Percentiles rank a stretch among this genome's conserved stretches.
phyloP scores from a whole-genome alignment of 169 alveolate species.

The Perkinsus marinus region DNA sequence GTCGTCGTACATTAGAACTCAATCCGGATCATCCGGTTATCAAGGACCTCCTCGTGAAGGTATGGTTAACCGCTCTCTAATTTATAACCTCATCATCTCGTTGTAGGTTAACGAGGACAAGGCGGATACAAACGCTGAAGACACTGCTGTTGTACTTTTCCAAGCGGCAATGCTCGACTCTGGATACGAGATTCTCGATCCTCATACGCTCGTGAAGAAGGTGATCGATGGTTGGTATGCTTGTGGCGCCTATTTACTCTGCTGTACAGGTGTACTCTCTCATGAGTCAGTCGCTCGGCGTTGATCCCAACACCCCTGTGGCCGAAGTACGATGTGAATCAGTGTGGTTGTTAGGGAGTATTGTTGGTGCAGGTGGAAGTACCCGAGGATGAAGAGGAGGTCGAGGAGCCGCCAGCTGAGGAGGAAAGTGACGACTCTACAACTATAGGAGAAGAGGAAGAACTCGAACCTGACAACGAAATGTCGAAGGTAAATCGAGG shows the following conservation, averaged over 20 bases:
- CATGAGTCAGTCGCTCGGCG: conserved; percentile 13
- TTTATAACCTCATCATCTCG: too few species aligned
- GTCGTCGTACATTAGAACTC: conserved; percentile 31
- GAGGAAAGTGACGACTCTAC: conserved; percentile 3
- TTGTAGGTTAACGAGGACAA: not conserved
- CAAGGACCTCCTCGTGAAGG: not conserved
- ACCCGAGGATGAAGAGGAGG: not conserved
- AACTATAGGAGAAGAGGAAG: not conserved
- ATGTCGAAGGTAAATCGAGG: too few species aligned
- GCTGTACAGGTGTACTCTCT: conserved; percentile 18
- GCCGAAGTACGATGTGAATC: not conserved
- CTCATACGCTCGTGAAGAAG: conserved; percentile 17
- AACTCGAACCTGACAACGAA: too few species aligned
- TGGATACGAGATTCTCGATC: conserved; percentile 37
- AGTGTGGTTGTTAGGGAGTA: not conserved
- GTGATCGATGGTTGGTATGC: not conserved
- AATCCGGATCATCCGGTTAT: conserved; percentile 32
- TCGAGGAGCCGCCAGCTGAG: conserved; percentile 1
- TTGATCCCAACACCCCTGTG: conserved; percentile 1
- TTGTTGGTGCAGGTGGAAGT: not conserved
- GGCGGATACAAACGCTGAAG: not conserved
- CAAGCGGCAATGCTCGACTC: conserved; percentile 35
- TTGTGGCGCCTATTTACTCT: not conserved
- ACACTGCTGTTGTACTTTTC: conserved; percentile 27
- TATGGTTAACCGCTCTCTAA: too few species aligned